Percentiles rank a stretch among this genome's conserved stretches.
Evolutionary conservation across 208 protist species (phyloP).

Genomic region (Leishmania martiniquensis): DNA sequence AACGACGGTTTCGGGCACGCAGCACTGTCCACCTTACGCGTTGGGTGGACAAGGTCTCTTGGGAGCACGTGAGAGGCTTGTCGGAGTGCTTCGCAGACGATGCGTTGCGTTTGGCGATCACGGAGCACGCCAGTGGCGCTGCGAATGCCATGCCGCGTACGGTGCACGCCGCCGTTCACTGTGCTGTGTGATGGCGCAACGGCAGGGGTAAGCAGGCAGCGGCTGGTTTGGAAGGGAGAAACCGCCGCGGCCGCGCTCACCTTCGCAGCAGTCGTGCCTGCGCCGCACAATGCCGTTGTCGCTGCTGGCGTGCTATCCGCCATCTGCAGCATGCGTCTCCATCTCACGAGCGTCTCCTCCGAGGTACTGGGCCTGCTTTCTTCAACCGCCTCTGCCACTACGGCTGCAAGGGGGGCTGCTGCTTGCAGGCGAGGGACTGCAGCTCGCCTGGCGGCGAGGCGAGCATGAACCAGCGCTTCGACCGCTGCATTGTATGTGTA

Average conservation of each 20-base stretch:
- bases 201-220: neutral
- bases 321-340: conserved; percentile 15
- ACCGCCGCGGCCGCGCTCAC: neutral
- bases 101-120: conserved; percentile 2
- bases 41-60: conserved; percentile 15
- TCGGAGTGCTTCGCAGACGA: conserved; percentile 17
- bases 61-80: conserved; percentile 16
- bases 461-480: conserved; percentile 9
- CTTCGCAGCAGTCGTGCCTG: neutral
- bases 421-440: neutral
- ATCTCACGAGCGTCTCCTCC: conserved; percentile 9
- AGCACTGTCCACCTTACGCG: neutral
- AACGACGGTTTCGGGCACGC: neutral
- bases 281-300: neutral
- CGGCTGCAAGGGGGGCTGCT: neutral
- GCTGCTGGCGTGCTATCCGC: conserved; percentile 8
- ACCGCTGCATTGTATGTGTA: conserved; percentile 29
- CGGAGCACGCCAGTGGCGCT: conserved; percentile 4
- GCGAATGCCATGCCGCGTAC: conserved; percentile 15
- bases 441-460: neutral
- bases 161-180: neutral
- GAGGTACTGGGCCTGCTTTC: neutral
- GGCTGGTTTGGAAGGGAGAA: neutral
- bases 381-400: neutral
- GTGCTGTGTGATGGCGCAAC: neutral